Evolutionary conservation across 352 stramenopile genomes (phyloP).

Genomic region (Phytophthora niederhauseri): DNA sequence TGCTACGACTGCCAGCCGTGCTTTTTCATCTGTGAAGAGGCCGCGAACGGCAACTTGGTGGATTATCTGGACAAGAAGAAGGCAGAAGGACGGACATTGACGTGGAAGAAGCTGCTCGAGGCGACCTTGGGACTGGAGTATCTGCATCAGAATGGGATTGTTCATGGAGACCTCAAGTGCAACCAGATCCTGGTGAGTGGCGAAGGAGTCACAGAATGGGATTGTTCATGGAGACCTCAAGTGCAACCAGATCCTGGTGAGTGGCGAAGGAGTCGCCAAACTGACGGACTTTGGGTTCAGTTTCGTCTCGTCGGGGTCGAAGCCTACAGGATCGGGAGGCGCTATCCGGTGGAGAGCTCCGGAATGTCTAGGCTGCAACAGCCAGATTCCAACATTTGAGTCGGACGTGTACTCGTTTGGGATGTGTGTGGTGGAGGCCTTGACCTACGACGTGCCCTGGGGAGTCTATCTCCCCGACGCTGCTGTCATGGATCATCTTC

Average conservation of each 20-base stretch:
- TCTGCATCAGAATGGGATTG: constrained; percentile 41
- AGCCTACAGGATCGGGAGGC: not conserved
- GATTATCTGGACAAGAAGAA: constrained; percentile 26
- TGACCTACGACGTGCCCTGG: constrained; percentile 10
- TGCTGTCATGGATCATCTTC: constrained; percentile 19
- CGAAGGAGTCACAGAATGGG: constrained; percentile 19
- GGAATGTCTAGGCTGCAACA: constrained; percentile 28
- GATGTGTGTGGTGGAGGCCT: constrained; percentile 53
- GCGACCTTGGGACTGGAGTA: constrained; percentile 40
- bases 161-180: constrained; percentile 75
- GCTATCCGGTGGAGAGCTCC: constrained; percentile 32
- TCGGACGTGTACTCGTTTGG: constrained; percentile 60
- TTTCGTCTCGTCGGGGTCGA: constrained; percentile 9
- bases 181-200: constrained; percentile 43
- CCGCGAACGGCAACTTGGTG: constrained; percentile 27
- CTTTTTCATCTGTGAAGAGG: constrained; percentile 39
- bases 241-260: constrained; percentile 59
- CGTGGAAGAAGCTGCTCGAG: constrained; percentile 44
- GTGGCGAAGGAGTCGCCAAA: constrained; percentile 24
- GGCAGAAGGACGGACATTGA: not conserved
- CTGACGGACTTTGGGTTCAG: constrained; percentile 41
- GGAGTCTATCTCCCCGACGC: constrained; percentile 12
- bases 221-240: constrained; percentile 66
- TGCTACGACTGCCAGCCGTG: constrained; percentile 22
- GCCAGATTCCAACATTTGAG: constrained; percentile 18